Percentiles rank a stretch among this genome's conserved stretches.
These are phyloP conservation scores for Neofusicoccum sp. DNA, from an alignment of 2,329 filamentous ascomycete species.

Conservation along the genomic window DNA sequence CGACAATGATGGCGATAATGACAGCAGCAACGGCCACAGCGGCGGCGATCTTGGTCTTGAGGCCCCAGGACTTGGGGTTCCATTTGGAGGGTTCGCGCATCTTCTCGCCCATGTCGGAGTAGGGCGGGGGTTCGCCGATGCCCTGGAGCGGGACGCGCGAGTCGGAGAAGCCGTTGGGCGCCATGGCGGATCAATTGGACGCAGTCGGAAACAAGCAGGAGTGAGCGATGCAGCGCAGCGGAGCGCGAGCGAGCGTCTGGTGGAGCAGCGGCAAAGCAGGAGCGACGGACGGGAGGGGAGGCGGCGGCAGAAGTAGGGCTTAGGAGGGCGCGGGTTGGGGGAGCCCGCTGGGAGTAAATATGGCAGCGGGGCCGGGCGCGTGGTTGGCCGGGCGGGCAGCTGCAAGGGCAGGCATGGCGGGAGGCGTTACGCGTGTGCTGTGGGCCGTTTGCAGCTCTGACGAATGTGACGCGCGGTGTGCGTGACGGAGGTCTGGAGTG, in stretches of 20 bases:
- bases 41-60: slow-evolving; percentile 52
- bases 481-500: background rate
- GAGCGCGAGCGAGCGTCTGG: background rate
- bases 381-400: background rate
- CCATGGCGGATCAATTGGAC: background rate
- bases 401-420: slow-evolving; percentile 5
- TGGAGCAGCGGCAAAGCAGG: background rate
- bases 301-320: background rate
- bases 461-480: slow-evolving; percentile 16
- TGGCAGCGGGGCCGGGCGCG: background rate
- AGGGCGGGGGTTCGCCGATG: slow-evolving; percentile 4
- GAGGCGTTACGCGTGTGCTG: slow-evolving; percentile 1
- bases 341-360: background rate
- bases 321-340: background rate
- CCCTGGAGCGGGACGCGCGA: slow-evolving; percentile 1
- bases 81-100: slow-evolving; percentile 3
- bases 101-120: background rate
- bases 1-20: slow-evolving; percentile 52
- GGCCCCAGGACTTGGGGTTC: slow-evolving; percentile 17
- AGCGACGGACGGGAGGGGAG: background rate
- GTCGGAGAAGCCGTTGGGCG: background rate
- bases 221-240: no score
- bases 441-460: slow-evolving; percentile 9
- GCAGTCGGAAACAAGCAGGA: background rate
- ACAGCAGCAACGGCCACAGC: slow-evolving; percentile 58